Evolutionary conservation across 345 rosid genomes (phyloP).

Genomic region (Salix purpurea): DNA sequence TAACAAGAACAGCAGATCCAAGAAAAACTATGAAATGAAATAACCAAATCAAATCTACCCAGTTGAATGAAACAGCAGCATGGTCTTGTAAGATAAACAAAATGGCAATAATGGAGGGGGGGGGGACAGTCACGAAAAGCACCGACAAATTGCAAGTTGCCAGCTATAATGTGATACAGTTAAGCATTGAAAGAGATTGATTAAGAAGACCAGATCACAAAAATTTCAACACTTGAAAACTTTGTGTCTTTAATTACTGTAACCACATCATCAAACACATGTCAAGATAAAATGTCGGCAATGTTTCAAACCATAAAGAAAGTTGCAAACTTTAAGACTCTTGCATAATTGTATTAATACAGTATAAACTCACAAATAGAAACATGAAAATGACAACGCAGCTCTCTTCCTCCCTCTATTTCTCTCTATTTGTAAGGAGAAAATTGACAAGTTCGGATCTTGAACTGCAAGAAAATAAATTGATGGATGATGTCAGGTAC

Average conservation of each 20-base stretch:
- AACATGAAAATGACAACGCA: neutral
- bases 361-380: neutral
- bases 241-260: neutral
- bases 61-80: neutral
- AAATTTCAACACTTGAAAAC: neutral
- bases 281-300: neutral
- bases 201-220: neutral
- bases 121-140: neutral
- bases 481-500: neutral
- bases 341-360: neutral
- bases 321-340: neutral
- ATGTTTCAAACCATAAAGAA: neutral
- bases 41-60: neutral
- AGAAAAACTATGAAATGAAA: neutral
- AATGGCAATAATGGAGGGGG: neutral
- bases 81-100: neutral
- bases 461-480: neutral
- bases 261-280: neutral
- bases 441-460: neutral
- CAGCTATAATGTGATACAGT: neutral
- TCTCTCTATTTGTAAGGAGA: neutral
- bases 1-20: neutral
- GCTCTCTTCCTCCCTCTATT: neutral
- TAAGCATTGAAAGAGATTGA: neutral
- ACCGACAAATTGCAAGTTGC: neutral